A percentile compares a stretch with the other conserved stretches of the same genome.
Conservation (phyloP, 768 basidiomycete species). For the Solioccasus polychromus region DNA sequence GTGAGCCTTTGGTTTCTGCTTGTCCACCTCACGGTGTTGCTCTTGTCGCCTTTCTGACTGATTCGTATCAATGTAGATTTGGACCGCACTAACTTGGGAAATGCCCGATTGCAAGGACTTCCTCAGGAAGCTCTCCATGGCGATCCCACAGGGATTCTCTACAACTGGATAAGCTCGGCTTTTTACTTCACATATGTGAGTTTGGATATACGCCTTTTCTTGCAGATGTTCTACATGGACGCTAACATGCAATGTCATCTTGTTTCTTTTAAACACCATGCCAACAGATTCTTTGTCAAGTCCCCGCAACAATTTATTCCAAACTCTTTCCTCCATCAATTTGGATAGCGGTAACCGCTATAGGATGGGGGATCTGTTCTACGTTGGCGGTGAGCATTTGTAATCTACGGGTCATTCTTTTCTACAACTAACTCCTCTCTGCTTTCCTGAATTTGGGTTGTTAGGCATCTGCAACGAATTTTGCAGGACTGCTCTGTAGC, state of each 20-base stretch:
- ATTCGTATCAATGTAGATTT: conserved; percentile 35
- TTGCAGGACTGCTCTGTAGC: conserved; percentile 53
- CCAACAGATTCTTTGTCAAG: conserved; percentile 60
- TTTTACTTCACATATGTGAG: conserved; percentile 80
- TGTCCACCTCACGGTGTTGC: no score
- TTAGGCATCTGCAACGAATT: conserved; percentile 61
- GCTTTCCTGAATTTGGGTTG: background rate
- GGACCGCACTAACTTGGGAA: conserved; percentile 76
- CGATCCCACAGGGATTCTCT: conserved; percentile 61
- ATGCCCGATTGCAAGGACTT: conserved; percentile 75
- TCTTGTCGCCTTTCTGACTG: background rate
- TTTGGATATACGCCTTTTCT: conserved; percentile 1
- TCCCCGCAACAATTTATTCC: conserved; percentile 62
- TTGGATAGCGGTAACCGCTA: conserved; percentile 62
- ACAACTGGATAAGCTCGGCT: conserved; percentile 71
- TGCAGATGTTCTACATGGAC: no score
- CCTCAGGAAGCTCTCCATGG: conserved; percentile 62
- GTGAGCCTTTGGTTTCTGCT: conserved; percentile 39
- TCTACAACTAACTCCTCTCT: background rate
- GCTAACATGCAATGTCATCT: background rate
- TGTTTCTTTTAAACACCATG: background rate
- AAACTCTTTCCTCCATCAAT: conserved; percentile 67
- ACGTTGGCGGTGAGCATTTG: conserved; percentile 55
- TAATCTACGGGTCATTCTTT: background rate
- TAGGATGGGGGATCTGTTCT: conserved; percentile 77